These are phyloP conservation scores for Middelhovenomyces tepae DNA, from an alignment of 805 yeast species.

Conservation along the genomic window DNA sequence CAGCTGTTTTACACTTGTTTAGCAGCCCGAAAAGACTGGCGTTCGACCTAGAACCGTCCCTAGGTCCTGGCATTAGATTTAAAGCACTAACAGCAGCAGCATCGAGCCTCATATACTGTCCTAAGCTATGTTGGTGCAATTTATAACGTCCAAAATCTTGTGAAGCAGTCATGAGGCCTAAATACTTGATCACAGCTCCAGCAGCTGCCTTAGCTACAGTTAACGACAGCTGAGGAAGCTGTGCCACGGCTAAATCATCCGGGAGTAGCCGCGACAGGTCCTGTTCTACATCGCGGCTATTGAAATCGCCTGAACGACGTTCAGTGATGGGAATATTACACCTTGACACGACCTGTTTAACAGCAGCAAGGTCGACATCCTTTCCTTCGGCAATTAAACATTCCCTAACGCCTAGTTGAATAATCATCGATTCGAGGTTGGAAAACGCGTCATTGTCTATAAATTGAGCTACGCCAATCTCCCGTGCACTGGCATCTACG, in stretches of 20 bases:
- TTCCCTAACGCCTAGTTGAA: constrained; percentile 87
- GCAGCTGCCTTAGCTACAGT: constrained; percentile 51
- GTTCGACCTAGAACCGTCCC: constrained; percentile 38
- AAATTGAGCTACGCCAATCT: constrained; percentile 68
- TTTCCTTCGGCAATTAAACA: constrained; percentile 46
- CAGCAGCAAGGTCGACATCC: constrained; percentile 53
- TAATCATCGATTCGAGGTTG: constrained; percentile 73
- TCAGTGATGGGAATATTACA: constrained; percentile 68
- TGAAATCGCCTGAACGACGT: constrained; percentile 48
- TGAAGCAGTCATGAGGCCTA: constrained; percentile 53
- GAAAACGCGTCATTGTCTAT: constrained; percentile 82
- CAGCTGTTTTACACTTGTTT: constrained; percentile 79
- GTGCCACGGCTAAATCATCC: constrained; percentile 11
- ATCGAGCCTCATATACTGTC: constrained; percentile 84
- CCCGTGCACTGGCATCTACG: constrained; percentile 59
- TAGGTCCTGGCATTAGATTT: constrained; percentile 64
- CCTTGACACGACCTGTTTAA: constrained; percentile 63
- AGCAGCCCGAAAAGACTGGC: constrained; percentile 72
- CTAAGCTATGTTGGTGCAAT: constrained; percentile 58
- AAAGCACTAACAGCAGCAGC: constrained; percentile 83
- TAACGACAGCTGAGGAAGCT: constrained; percentile 31
- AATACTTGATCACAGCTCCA: constrained; percentile 59
- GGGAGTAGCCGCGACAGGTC: constrained; percentile 68
- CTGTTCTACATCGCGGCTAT: constrained; percentile 60
- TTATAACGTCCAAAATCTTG: constrained; percentile 44